Percentiles rank a stretch among this genome's conserved stretches.
Conservation (phyloP, 352 stramenopile genomes). For the Blastocystis hominis region DNA sequence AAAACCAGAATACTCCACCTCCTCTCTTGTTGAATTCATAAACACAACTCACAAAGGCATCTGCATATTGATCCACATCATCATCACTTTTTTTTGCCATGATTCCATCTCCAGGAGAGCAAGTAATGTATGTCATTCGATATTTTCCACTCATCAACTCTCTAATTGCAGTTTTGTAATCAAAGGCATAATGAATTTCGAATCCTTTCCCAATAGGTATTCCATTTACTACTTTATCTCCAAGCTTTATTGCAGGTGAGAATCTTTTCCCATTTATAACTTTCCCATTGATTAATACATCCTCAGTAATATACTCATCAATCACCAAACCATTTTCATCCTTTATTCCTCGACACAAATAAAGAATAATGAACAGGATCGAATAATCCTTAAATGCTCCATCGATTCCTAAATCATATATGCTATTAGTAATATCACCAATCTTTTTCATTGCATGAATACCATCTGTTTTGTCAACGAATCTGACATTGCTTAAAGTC, state of each 20-base stretch:
- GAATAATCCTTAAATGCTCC: neutral
- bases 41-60: neutral
- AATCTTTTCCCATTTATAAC: neutral
- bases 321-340: no score
- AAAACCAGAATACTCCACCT: neutral
- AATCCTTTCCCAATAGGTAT: conserved; percentile 25
- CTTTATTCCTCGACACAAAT: neutral
- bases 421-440: no score
- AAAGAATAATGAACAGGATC: no score
- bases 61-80: no score
- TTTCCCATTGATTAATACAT: neutral
- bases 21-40: neutral
- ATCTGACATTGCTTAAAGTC: neutral
- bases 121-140: no score
- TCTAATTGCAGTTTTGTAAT: neutral
- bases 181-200: neutral
- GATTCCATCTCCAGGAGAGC: no score
- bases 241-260: neutral
- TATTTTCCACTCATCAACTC: neutral
- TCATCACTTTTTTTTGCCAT: no score
- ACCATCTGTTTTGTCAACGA: neutral
- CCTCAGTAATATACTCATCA: neutral
- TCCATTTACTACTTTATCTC: neutral
- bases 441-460: no score
- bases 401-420: neutral